phyloP scores from a whole-genome alignment of 352 stramenopile species.

The Albugo candida region DNA sequence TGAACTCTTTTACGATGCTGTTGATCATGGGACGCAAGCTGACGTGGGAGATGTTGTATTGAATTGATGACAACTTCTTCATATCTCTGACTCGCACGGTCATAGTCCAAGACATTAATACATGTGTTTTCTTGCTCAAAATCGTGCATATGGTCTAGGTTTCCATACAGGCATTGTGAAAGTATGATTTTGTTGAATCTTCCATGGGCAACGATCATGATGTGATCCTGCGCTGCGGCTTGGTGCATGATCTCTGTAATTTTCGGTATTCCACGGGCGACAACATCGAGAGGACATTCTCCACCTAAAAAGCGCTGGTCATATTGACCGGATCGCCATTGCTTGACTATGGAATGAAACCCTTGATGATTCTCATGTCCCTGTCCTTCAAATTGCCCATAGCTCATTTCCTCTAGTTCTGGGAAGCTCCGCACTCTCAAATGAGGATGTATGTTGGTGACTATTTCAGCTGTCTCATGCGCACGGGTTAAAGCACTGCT shows the following conservation, averaged over 20 bases:
- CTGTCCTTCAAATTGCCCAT: slow-evolving; percentile 49
- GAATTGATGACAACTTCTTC: slow-evolving; percentile 38
- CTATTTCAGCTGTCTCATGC: slow-evolving; percentile 25
- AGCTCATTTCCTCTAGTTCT: slow-evolving; percentile 74
- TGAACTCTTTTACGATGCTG: no score
- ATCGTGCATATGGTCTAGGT: slow-evolving; percentile 33
- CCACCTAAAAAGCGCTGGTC: slow-evolving; percentile 29
- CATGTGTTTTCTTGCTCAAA: slow-evolving; percentile 72
- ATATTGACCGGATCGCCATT: slow-evolving; percentile 38
- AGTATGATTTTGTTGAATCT: slow-evolving; percentile 74
- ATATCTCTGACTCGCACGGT: slow-evolving; percentile 31
- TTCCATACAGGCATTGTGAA: slow-evolving; percentile 32
- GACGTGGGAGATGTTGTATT: background rate
- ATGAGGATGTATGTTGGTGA: slow-evolving; percentile 30
- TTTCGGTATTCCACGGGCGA: slow-evolving; percentile 31
- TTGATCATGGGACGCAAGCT: no score
- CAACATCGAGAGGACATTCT: slow-evolving; percentile 48
- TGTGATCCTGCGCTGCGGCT: slow-evolving; percentile 22
- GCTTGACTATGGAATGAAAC: slow-evolving; percentile 32
- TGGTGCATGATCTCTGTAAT: slow-evolving; percentile 33
- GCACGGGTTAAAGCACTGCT: slow-evolving; percentile 37
- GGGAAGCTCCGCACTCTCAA: slow-evolving; percentile 25
- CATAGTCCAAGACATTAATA: slow-evolving; percentile 70
- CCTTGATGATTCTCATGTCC: slow-evolving; percentile 13
- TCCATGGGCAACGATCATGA: slow-evolving; percentile 62